phyloP scores from a whole-genome alignment of 75 land plant species.

The Pinus albicaulis region DNA sequence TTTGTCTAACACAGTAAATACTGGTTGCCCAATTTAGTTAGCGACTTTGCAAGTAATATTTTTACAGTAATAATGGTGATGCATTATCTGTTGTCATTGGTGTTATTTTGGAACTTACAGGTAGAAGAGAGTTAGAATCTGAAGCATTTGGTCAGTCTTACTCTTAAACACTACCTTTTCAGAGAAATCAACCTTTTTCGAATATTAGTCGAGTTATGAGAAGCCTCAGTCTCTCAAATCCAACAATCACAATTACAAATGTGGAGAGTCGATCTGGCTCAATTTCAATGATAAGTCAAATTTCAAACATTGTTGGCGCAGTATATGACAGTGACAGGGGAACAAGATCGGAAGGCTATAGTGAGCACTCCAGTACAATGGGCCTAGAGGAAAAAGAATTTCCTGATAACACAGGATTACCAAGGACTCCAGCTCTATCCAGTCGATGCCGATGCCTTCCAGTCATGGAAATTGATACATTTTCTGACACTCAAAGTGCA shows the following conservation, averaged over 20 bases:
- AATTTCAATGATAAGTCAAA: not conserved
- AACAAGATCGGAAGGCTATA: not conserved
- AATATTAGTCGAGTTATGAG: not conserved
- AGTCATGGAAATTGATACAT: not conserved
- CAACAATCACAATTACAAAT: not conserved
- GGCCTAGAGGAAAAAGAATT: not conserved
- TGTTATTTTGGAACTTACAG: not conserved
- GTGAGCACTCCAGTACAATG: not conserved
- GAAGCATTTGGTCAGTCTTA: not conserved
- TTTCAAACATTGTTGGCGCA: not conserved
- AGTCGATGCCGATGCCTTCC: too few relatives aligned
- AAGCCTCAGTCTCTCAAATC: not conserved
- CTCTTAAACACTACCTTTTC: not conserved
- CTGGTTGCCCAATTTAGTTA: too few relatives aligned
- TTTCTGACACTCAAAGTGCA: not conserved
- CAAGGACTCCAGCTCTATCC: too few relatives aligned
- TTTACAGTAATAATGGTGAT: not conserved
- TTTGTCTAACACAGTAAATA: too few relatives aligned
- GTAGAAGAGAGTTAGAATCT: not conserved
- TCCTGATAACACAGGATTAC: too few relatives aligned
- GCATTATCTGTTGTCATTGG: not conserved
- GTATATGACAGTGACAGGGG: not conserved
- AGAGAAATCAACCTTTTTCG: constrained; percentile 2
- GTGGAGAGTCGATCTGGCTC: not conserved
- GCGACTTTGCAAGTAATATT: not conserved